phyloP scores from a whole-genome alignment of 768 basidiomycete species.

The Mrakia hoshinonis region DNA sequence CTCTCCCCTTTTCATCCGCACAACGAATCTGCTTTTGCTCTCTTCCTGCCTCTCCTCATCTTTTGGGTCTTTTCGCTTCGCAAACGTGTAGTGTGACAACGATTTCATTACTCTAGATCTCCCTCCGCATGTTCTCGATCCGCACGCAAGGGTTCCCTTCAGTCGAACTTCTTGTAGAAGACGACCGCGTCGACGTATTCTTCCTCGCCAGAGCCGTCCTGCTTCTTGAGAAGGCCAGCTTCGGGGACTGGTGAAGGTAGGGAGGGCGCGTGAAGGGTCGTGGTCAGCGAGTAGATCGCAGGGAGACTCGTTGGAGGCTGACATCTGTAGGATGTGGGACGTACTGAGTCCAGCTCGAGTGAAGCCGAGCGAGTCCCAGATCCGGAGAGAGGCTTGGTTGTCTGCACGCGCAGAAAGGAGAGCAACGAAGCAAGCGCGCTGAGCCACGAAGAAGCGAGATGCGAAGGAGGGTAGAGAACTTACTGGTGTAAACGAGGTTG shows the following conservation, averaged over 20 bases:
- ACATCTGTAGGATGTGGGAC: neutral
- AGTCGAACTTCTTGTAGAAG: constrained; percentile 63
- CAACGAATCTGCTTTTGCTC: too few relatives aligned
- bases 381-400: constrained; percentile 53
- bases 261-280: neutral
- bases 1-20: too few relatives aligned
- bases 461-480: constrained; percentile 13
- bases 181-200: constrained; percentile 85
- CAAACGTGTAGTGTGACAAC: too few relatives aligned
- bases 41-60: too few relatives aligned
- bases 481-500: constrained; percentile 75
- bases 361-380: constrained; percentile 82
- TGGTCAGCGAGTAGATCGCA: constrained; percentile 6
- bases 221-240: constrained; percentile 55
- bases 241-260: constrained; percentile 37
- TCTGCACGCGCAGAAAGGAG: constrained; percentile 35
- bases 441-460: neutral
- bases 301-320: too few relatives aligned
- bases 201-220: constrained; percentile 68
- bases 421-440: neutral
- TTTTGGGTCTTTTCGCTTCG: too few relatives aligned
- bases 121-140: too few relatives aligned
- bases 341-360: constrained; percentile 67
- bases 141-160: too few relatives aligned
- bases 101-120: too few relatives aligned